phyloP scores from a whole-genome alignment of 768 basidiomycete genomes.

The Podaxis carcinomalis region DNA sequence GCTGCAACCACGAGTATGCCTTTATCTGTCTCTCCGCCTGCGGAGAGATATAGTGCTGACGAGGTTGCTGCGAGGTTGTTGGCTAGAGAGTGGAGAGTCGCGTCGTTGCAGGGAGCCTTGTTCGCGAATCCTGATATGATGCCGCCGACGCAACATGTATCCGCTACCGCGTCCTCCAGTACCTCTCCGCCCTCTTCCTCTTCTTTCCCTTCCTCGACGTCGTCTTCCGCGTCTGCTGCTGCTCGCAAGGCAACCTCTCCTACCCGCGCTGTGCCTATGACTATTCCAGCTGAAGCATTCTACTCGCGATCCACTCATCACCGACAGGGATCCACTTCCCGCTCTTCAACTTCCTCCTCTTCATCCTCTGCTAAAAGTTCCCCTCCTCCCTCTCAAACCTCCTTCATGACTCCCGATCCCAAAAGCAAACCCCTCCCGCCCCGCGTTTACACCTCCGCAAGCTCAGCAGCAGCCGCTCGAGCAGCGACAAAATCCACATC shows the following conservation, averaged over 20 bases:
- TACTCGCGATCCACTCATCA: conserved; percentile 7
- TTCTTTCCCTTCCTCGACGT: conserved; percentile 4
- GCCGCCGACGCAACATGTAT: neutral
- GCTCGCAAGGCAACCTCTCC: neutral
- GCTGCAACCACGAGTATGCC: neutral
- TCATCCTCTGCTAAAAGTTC: conserved; percentile 1
- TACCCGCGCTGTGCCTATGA: conserved; percentile 1
- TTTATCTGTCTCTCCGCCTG: neutral
- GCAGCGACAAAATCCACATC: conserved; percentile 6
- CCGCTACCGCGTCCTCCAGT: neutral
- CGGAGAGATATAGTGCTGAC: neutral
- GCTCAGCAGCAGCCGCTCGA: conserved; percentile 8
- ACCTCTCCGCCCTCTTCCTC: neutral
- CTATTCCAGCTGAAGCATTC: conserved; percentile 11
- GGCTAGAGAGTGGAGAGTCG: conserved; percentile 8
- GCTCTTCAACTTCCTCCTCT: neutral
- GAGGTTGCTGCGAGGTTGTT: conserved; percentile 3
- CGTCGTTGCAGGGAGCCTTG: conserved; percentile 9
- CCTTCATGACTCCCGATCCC: neutral
- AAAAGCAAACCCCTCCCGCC: neutral
- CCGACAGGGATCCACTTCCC: neutral
- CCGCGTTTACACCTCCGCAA: conserved; percentile 5
- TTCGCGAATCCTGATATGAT: conserved; percentile 1
- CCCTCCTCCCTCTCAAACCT: neutral
- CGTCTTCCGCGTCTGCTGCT: neutral